Evolutionary conservation across 495 filamentous ascomycete species (phyloP), one percentile per base, ranked within the genome.

Genomic region (Podospora bellae-mahoneyi): DNA sequence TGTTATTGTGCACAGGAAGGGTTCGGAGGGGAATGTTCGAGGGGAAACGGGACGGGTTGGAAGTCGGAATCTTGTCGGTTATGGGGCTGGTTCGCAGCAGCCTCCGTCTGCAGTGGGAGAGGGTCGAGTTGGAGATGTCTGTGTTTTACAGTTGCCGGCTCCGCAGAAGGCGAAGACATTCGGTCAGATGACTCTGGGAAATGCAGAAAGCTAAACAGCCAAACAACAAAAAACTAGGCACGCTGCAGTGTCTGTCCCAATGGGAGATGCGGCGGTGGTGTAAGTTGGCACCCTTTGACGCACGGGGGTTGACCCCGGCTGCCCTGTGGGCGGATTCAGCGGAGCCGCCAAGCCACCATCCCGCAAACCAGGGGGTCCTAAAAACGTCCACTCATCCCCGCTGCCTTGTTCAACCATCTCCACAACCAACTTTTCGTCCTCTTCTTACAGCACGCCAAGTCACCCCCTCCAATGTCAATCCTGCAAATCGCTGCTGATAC

Each of bases 11-110:
- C 16, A 66, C 78, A 63, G 83, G 77, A 64, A 89, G 76, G 64
- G 85, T 85, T 66, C 86, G 83, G 62, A 89, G 83, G 62, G 87
- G 87, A 67, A 89, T 88, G 75, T 88, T 85, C 74, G 84, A 86
- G 74, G 85, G 85, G 67, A 85, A 82, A 75, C 84, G 84, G 68
- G 75, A 66, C 16, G 72, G 72, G 56, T 76, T 82, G 76, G 78
- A 73, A 70, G 81, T 78, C 80, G 84, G 81, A 89, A 89, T 89
- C 75, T 78, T 88, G 85, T 73, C 75, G 72, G 69, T 76, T 63
- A 70, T 78, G 81, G 84, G 82, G 85, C 86, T 87, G 84, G 81
- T 72, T 70, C 77, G 85, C 86, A 85, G 85, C 83, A 87, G 84
- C 85, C 82, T 84, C 80, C 72, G 72, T 81, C 82, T 78, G 82